These are phyloP conservation scores for Sedum album DNA, from an alignment of 164 flowering plant genomes.

Conservation along the genomic window DNA sequence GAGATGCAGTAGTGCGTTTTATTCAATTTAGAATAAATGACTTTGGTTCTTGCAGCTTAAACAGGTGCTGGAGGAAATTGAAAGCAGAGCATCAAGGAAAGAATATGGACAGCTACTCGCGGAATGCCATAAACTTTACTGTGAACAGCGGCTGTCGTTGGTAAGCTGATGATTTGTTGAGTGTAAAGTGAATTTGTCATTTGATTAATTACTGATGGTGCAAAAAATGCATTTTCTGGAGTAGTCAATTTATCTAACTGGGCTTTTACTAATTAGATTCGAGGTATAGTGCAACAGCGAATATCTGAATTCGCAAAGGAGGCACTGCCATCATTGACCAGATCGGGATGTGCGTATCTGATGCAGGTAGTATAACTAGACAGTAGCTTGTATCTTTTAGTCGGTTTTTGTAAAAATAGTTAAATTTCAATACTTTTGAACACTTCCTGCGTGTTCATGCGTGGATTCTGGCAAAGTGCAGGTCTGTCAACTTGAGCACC, in stretches of 20 bases:
- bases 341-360: constrained; percentile 94
- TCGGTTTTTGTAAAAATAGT: not conserved
- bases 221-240: not conserved
- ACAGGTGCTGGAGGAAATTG: constrained; percentile 79
- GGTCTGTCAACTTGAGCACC: constrained; percentile 97
- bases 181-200: not conserved
- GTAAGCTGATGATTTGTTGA: constrained; percentile 32
- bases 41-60: constrained; percentile 53
- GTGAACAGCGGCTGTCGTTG: constrained; percentile 89
- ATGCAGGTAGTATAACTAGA: constrained; percentile 57
- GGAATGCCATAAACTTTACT: constrained; percentile 88
- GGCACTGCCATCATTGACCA: constrained; percentile 80
- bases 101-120: constrained; percentile 76
- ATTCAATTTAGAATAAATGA: constrained; percentile 3
- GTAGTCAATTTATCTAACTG: not conserved
- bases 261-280: constrained; percentile 37
- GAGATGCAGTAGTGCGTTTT: not conserved
- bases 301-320: constrained; percentile 88
- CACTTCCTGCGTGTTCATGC: not conserved
- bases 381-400: not conserved
- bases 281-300: constrained; percentile 78
- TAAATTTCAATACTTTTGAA: not conserved
- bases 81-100: constrained; percentile 81
- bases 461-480: constrained; percentile 23
- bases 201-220: not conserved